phyloP scores from a whole-genome alignment of 2,329 filamentous ascomycete genomes.

The Cordyceps sp. region DNA sequence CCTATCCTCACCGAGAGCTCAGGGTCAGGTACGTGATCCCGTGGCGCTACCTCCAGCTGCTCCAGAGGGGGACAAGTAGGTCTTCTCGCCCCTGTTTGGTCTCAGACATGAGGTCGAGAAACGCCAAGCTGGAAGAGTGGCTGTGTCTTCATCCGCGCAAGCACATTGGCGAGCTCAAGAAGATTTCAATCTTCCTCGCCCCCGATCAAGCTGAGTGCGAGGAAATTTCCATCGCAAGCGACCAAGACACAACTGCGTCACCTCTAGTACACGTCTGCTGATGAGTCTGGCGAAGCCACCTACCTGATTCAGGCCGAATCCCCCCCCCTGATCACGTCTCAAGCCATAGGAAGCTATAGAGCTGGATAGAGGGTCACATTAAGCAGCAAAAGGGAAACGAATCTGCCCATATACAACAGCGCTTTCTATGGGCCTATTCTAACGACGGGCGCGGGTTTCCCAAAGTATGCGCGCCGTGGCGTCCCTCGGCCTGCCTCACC shows the following conservation, averaged over 20 bases:
- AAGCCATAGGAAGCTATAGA: constrained; percentile 16
- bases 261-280: constrained; percentile 18
- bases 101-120: constrained; percentile 20
- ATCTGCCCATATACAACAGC: constrained; percentile 18
- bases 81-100: constrained; percentile 1
- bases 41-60: constrained; percentile 8
- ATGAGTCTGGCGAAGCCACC: constrained; percentile 11
- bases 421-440: constrained; percentile 19
- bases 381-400: constrained; percentile 13
- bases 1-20: constrained; percentile 20
- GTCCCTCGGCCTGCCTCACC: not conserved
- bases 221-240: too few species aligned
- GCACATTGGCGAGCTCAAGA: constrained; percentile 17
- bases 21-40: too few species aligned
- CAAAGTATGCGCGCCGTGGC: constrained; percentile 14
- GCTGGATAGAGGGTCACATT: constrained; percentile 22
- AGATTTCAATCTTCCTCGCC: constrained; percentile 19
- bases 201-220: too few species aligned
- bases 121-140: constrained; percentile 16
- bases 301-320: constrained; percentile 19
- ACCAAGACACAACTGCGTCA: too few species aligned
- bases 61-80: too few species aligned
- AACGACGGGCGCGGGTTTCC: constrained; percentile 18
- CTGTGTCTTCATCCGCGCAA: constrained; percentile 17
- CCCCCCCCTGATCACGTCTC: constrained; percentile 19